Evolutionary conservation across 2,329 filamentous ascomycete species (phyloP), one percentile per base, ranked within the genome.

Genomic region (Cryphonectria parasitica): DNA sequence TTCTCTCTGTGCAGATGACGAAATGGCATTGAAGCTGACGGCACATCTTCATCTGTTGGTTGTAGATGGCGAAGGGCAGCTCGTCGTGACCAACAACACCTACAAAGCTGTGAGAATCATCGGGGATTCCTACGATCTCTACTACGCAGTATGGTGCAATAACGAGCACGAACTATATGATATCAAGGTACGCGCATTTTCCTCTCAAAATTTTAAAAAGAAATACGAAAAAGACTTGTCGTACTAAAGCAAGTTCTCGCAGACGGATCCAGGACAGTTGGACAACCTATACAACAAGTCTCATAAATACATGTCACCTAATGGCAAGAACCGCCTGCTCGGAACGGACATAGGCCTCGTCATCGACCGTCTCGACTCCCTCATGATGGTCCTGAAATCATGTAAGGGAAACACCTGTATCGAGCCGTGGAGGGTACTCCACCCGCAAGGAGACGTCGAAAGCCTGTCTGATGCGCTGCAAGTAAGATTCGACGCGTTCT

Each of bases 131-230:
- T 90, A 90, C 74, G 86, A 85, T 73, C 75, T 91, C 7, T 87
- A 88, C 71, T 91, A 91, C 76, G 85, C 87, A 0, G 87, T 90
- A 0, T 91, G 89, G 89, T 91, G 90, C 74, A 90, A 80, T 17
- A 88, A 88, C 60, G 88, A 90, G 73, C 85, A 87, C 67, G 88
- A 91, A 74, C 82, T 90, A 0, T 92, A 90, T 75, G 83, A 91
- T 72, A 75, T 90, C 62, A 84, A 81, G 75, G 87, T 86, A 78
- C 73, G 80, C 36, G 36, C 36, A 39, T 39, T 39, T 13, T 39
- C 36, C 10, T 39, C 2, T 34, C 34, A 34, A n/a, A n/a, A n/a
- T n/a, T n/a, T n/a, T n/a, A 39, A 8, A 39, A 39, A 10, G 10
- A 39, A 39, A 39, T 36, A 0, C 13, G 25, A 19, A 62, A 39